Evolutionary conservation across 2,329 filamentous ascomycete genomes (phyloP).

Genomic region (Fusarium albidum): DNA sequence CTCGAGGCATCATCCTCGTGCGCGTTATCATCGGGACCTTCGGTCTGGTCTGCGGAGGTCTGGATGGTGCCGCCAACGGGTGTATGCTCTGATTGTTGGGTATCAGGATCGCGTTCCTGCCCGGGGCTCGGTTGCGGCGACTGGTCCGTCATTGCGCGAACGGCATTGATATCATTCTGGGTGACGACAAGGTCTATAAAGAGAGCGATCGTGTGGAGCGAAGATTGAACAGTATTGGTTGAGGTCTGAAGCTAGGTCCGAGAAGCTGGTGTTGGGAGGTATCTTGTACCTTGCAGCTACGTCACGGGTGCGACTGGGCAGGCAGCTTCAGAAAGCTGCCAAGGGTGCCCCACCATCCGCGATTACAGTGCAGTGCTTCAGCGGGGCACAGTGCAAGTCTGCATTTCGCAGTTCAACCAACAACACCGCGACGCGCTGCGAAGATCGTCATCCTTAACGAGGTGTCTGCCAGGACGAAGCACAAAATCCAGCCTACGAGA

Average conservation of each 20-base stretch:
- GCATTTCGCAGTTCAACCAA: slow-evolving; percentile 17
- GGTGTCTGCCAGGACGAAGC: not conserved
- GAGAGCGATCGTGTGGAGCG: slow-evolving; percentile 16
- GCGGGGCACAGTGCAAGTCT: slow-evolving; percentile 21
- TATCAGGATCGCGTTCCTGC: slow-evolving; percentile 28
- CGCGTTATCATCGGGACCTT: slow-evolving; percentile 29
- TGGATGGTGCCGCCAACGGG: slow-evolving; percentile 24
- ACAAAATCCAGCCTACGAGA: not conserved
- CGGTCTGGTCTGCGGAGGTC: slow-evolving; percentile 6
- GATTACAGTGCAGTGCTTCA: slow-evolving; percentile 7
- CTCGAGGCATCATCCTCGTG: slow-evolving; percentile 51
- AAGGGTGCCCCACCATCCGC: slow-evolving; percentile 35
- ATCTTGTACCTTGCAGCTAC: slow-evolving; percentile 41
- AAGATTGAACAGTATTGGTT: slow-evolving; percentile 18
- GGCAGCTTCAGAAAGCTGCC: slow-evolving; percentile 23
- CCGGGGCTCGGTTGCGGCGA: slow-evolving; percentile 46
- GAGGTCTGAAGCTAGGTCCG: slow-evolving; percentile 31
- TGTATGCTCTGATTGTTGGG: slow-evolving; percentile 30
- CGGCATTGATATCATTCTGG: slow-evolving; percentile 43
- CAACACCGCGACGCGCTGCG: slow-evolving; percentile 31
- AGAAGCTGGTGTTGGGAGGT: slow-evolving; percentile 32
- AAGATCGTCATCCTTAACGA: slow-evolving; percentile 9
- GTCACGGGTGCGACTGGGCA: slow-evolving; percentile 39
- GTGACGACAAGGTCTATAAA: slow-evolving; percentile 20
- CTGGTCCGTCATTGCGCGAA: slow-evolving; percentile 52